A percentile compares a stretch with the other conserved stretches of the same genome.
Conservation (phyloP, 352 stramenopile species). For the Phytopythium vexans region DNA sequence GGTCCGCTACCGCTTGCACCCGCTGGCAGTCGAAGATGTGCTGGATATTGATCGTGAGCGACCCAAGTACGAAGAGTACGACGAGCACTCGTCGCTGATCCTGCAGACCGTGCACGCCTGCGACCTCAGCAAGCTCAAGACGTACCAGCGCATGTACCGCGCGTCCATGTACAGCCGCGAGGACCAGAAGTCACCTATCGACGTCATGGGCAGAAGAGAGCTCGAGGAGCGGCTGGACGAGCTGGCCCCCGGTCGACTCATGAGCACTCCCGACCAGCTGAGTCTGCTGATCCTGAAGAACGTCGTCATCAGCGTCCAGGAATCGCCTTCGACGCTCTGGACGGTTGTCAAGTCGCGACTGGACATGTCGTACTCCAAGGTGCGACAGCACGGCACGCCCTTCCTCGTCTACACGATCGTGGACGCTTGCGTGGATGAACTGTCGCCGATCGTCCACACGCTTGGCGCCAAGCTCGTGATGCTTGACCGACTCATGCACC, state of each 20-base stretch:
- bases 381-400: conserved; percentile 65
- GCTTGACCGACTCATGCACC: conserved; percentile 54
- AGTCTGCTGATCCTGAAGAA: conserved; percentile 74
- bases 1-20: conserved; percentile 82
- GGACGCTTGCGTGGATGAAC: conserved; percentile 77
- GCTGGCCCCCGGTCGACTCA: conserved; percentile 52
- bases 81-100: conserved; percentile 79
- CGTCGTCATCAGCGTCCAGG: conserved; percentile 74
- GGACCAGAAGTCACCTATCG: conserved; percentile 46
- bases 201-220: conserved; percentile 63
- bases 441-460: conserved; percentile 73
- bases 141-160: conserved; percentile 75
- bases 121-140: conserved; percentile 47
- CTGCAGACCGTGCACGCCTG: conserved; percentile 59
- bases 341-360: conserved; percentile 54
- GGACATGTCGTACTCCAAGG: conserved; percentile 79
- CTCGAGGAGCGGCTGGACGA: conserved; percentile 56
- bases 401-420: conserved; percentile 83
- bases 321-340: conserved; percentile 36
- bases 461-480: conserved; percentile 72
- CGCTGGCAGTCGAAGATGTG: conserved; percentile 80
- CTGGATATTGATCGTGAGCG: conserved; percentile 75
- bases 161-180: conserved; percentile 60
- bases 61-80: conserved; percentile 85
- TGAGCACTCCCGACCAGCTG: conserved; percentile 74